Evolutionary conservation across 2,329 filamentous ascomycete species (phyloP).

Genomic region (Emergomyces pasteurianus): DNA sequence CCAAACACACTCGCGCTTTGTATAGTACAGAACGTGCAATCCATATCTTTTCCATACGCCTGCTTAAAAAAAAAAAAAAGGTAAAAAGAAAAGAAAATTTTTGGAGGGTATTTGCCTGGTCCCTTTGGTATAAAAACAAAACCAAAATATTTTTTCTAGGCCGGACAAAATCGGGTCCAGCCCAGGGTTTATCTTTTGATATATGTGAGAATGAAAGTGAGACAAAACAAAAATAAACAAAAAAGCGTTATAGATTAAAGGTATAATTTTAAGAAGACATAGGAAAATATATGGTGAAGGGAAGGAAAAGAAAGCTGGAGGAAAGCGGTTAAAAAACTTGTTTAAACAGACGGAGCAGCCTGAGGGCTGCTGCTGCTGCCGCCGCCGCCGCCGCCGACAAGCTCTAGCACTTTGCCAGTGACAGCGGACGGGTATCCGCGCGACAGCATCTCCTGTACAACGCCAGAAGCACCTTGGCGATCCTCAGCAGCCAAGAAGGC

Average conservation of each 20-base stretch:
- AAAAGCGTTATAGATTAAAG: background rate
- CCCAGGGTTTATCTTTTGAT: background rate
- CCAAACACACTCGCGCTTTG: background rate
- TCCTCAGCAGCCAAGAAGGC: slow-evolving; percentile 80
- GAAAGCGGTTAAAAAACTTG: slow-evolving; percentile 9
- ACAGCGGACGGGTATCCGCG: slow-evolving; percentile 87
- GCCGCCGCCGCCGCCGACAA: slow-evolving; percentile 47
- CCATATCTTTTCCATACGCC: slow-evolving; percentile 3
- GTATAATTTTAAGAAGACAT: background rate
- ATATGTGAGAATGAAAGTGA: background rate
- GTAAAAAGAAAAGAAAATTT: background rate
- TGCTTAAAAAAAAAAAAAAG: background rate
- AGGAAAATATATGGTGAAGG: background rate
- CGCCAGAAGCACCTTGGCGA: slow-evolving; percentile 58
- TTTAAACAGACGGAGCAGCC: background rate
- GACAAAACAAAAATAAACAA: background rate
- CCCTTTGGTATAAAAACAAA: background rate
- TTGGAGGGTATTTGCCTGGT: background rate
- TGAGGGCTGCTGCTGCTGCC: slow-evolving; percentile 8
- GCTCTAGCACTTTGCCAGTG: slow-evolving; percentile 82
- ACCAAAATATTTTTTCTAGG: background rate
- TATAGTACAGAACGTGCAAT: slow-evolving; percentile 4
- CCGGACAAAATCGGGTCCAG: background rate
- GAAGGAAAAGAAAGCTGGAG: background rate
- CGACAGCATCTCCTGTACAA: slow-evolving; percentile 82